These are phyloP conservation scores for Glycyrrhiza uralensis DNA, from an alignment of 306 rosid genomes.

Conservation along the genomic window DNA sequence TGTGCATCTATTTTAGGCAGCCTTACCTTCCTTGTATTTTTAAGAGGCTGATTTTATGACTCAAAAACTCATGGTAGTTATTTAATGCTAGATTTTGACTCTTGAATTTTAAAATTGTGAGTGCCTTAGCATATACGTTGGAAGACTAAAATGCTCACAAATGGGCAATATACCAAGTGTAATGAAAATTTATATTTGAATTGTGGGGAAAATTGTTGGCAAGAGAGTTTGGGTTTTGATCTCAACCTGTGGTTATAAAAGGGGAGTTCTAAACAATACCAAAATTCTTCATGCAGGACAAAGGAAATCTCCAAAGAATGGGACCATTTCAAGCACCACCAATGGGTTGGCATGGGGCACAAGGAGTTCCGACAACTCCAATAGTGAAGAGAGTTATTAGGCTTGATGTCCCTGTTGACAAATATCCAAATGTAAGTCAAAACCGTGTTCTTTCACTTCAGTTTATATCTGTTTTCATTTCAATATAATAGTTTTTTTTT, in stretches of 20 bases:
- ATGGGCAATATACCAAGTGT: not conserved
- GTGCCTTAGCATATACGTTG: not conserved
- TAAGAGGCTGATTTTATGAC: not conserved
- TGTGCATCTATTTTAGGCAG: not conserved
- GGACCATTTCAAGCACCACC: conserved; percentile 58
- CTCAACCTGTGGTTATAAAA: conserved; percentile 2
- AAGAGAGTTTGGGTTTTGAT: conserved; percentile 9
- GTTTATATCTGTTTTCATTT: conserved; percentile 16
- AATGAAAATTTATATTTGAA: not conserved
- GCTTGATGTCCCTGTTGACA: conserved; percentile 87
- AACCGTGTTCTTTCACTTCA: not conserved
- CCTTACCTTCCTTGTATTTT: not conserved
- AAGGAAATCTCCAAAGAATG: conserved; percentile 58
- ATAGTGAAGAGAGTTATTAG: conserved; percentile 73
- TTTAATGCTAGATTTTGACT: conserved; percentile 10
- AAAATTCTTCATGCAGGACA: conserved; percentile 49
- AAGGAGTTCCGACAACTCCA: conserved; percentile 72
- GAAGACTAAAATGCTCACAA: not conserved
- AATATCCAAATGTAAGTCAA: conserved; percentile 76
- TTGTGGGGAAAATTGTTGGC: conserved; percentile 17
- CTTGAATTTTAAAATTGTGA: not conserved
- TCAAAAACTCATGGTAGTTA: not conserved
- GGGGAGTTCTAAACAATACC: conserved; percentile 7
- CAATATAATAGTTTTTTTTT: conserved; percentile 23
- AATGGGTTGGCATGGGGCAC: conserved; percentile 71